phyloP scores from a whole-genome alignment of 129 eudicot species.

The Dittrichia graveolens region DNA sequence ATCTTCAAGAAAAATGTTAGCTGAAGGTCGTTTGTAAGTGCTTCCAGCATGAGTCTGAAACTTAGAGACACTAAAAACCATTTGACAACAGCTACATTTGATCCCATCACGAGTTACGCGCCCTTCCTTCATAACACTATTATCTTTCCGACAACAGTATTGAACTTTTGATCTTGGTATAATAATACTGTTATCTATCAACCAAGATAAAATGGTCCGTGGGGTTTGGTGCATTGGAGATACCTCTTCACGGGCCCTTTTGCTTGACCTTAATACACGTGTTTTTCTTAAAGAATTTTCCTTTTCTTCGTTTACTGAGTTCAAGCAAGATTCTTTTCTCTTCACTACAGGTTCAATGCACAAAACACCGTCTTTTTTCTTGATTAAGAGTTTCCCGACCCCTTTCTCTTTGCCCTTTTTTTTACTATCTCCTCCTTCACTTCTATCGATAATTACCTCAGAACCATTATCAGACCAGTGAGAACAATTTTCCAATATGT shows the following conservation, averaged over 20 bases:
- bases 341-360: conserved; percentile 14
- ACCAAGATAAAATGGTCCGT: conserved; percentile 72
- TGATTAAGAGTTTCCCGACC: conserved; percentile 36
- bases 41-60: conserved; percentile 87
- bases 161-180: conserved; percentile 63
- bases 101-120: conserved; percentile 77
- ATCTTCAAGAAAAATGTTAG: conserved; percentile 72
- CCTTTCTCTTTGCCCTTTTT: conserved; percentile 25
- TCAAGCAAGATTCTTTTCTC: conserved; percentile 27
- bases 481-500: conserved; percentile 26
- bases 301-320: conserved; percentile 23
- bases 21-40: conserved; percentile 53
- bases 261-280: conserved; percentile 65
- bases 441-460: conserved; percentile 13
- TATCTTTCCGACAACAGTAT: conserved; percentile 48
- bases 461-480: background rate
- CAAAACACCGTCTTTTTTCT: conserved; percentile 39
- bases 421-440: conserved; percentile 7
- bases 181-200: conserved; percentile 65
- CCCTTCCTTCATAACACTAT: conserved; percentile 54
- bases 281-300: conserved; percentile 29
- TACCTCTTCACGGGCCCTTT: conserved; percentile 54
- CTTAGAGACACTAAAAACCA: conserved; percentile 50
- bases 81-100: conserved; percentile 77
- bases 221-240: conserved; percentile 52